Base-by-base conservation (phyloP, 495 filamentous ascomycete species). In the Acidomyces sp. region DNA sequence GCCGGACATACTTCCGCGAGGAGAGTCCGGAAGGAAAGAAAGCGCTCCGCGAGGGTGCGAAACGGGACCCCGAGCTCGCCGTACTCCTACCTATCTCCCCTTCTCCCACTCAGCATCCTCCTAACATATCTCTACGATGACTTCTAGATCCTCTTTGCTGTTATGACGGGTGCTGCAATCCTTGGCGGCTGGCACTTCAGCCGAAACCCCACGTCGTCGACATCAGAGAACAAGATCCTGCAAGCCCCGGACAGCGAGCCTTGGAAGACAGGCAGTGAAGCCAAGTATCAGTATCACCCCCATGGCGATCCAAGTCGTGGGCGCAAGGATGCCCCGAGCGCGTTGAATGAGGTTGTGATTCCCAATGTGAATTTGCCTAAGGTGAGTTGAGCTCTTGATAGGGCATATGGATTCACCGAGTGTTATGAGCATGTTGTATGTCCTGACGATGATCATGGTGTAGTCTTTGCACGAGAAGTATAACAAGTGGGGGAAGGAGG, bases 401-500 rank as follows among this genome's bases (percentile, higher is more conserved):
- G 23, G 30, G 12, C n/a, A 18, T 39, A 28, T 17, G 11, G 16
- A 15, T n/a, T 9, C 29, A 39, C 10, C 28, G 19, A 34, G 23
- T 19, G 4, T 20, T 41, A 32, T 39, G 19, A 13, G 43, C 30
- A 39, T 13, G 48, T 37, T 25, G 29, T 26, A 34, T 4, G 30
- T n/a, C n/a, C n/a, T n/a, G n/a, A n/a, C n/a, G n/a, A n/a, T n/a
- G 12, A 4, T 42, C 24, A 24, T 13, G 6, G 25, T 4, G 11
- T 44, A 94, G 90, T 66, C 74, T 35, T 72, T 92, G 41, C 90
- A 97, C 65, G 90, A 96, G 52, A 77, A 77, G 61, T 96, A 76
- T 72, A 97, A 97, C 76, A 97, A 97, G 74, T 94, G 78, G 72
- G 90, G 88, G 63, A 96, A 95, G 75, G 90, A 95, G 37, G 63